Evolutionary conservation across 441 rosid genomes (phyloP).

Genomic region (Erysimum pusillum): DNA sequence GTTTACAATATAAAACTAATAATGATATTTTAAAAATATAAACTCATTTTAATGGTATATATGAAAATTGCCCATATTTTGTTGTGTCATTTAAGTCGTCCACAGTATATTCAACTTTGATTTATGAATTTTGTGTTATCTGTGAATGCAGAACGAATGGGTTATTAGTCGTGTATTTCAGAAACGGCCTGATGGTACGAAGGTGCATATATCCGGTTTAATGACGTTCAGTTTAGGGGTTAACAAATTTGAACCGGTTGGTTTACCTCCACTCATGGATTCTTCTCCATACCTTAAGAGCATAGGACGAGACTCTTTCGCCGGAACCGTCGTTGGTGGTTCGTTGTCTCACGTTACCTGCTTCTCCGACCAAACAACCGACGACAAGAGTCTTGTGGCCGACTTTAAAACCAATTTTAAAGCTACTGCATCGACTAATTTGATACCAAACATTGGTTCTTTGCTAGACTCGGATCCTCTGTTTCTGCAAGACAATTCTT

Average conservation of each 20-base stretch:
- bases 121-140: not conserved
- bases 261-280: conserved; percentile 71
- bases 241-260: conserved; percentile 52
- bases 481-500: conserved; percentile 51
- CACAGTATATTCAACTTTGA: too few relatives aligned
- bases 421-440: not conserved
- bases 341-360: conserved; percentile 76
- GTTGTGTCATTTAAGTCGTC: too few relatives aligned
- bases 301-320: conserved; percentile 48
- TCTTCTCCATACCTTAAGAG: conserved; percentile 41
- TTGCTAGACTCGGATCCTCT: conserved; percentile 46
- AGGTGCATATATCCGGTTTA: conserved; percentile 61
- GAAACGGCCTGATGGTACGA: conserved; percentile 71
- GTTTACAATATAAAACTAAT: too few relatives aligned
- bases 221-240: conserved; percentile 45
- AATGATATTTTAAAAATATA: too few relatives aligned
- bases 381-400: conserved; percentile 43
- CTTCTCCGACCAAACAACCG: conserved; percentile 76
- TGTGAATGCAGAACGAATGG: conserved; percentile 79
- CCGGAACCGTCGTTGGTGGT: not conserved
- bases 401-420: too few relatives aligned
- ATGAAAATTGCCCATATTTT: too few relatives aligned
- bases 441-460: conserved; percentile 37
- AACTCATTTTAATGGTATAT: too few relatives aligned
- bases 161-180: conserved; percentile 87